phyloP scores from a whole-genome alignment of 805 yeast genomes.

The Ogataea pini region DNA sequence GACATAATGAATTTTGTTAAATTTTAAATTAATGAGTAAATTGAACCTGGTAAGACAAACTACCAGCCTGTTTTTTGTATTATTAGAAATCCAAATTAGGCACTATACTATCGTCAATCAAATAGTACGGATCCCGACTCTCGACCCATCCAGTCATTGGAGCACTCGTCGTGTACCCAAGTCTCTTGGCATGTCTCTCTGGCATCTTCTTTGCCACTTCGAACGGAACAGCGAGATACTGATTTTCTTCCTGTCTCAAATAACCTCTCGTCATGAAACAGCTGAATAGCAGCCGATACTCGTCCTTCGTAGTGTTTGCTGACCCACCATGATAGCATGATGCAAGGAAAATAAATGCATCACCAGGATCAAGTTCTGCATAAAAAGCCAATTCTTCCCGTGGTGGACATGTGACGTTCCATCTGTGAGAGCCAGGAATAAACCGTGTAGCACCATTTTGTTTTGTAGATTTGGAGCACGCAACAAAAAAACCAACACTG shows the following conservation, averaged over 20 bases:
- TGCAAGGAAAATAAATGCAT: conserved; percentile 33
- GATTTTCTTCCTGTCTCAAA: conserved; percentile 35
- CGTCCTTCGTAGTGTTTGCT: conserved; percentile 30
- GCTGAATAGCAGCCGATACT: conserved; percentile 27
- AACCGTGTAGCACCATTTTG: conserved; percentile 36
- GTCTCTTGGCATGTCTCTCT: conserved; percentile 15
- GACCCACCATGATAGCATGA: conserved; percentile 36
- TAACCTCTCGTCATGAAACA: conserved; percentile 34
- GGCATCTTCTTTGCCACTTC: conserved; percentile 26
- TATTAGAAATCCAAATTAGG: conserved; percentile 14
- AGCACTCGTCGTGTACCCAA: conserved; percentile 23
- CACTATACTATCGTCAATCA: conserved; percentile 11
- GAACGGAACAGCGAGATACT: conserved; percentile 25
- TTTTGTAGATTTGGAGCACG: conserved; percentile 23
- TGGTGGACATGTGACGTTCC: conserved; percentile 33
- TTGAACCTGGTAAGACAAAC: too few species aligned
- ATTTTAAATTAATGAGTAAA: too few species aligned
- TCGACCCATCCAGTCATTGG: conserved; percentile 20
- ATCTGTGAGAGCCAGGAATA: conserved; percentile 38
- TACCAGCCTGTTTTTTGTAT: too few species aligned
- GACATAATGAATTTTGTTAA: too few species aligned
- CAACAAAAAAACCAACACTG: conserved; percentile 26
- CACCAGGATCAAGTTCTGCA: conserved; percentile 35
- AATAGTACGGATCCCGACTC: conserved; percentile 15
- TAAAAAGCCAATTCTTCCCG: conserved; percentile 25